Conservation (phyloP, 73 alveolate species). For the Paramecium caudatum region DNA sequence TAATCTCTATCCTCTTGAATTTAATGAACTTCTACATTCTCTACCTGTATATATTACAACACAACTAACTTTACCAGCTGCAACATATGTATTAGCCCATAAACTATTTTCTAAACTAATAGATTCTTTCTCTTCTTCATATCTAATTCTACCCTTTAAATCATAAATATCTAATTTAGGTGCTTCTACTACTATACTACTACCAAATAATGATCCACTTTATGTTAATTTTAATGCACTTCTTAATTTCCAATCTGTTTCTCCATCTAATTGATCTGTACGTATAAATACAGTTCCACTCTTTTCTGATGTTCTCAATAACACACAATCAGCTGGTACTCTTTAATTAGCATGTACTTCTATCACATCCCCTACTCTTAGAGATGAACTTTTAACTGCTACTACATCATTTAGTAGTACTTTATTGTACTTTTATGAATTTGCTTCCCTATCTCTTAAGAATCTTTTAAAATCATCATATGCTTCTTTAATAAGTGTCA, state of each 20-base stretch:
- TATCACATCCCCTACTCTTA: constrained; percentile 92
- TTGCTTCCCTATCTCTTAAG: constrained; percentile 91
- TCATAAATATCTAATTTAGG: constrained; percentile 90
- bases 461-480: constrained; percentile 94
- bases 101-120: constrained; percentile 89
- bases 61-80: constrained; percentile 84
- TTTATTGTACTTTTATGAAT: constrained; percentile 64
- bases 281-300: constrained; percentile 88
- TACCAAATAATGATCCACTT: constrained; percentile 66
- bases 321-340: constrained; percentile 94
- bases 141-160: constrained; percentile 82
- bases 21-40: constrained; percentile 94
- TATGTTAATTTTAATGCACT: constrained; percentile 82
- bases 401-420: not conserved
- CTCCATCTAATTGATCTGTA: constrained; percentile 98
- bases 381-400: constrained; percentile 61
- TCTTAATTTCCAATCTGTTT: constrained; percentile 98
- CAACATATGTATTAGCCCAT: constrained; percentile 96
- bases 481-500: constrained; percentile 95
- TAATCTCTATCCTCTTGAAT: constrained; percentile 86
- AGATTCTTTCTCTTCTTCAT: constrained; percentile 72
- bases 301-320: constrained; percentile 86
- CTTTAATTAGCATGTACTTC: constrained; percentile 87
- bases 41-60: constrained; percentile 94
- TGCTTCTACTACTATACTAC: constrained; percentile 63